Evolutionary conservation across 192 early-diverging fungal genomes (phyloP), one percentile per base, ranked within the genome.

Genomic region (Coemansia sp.): DNA sequence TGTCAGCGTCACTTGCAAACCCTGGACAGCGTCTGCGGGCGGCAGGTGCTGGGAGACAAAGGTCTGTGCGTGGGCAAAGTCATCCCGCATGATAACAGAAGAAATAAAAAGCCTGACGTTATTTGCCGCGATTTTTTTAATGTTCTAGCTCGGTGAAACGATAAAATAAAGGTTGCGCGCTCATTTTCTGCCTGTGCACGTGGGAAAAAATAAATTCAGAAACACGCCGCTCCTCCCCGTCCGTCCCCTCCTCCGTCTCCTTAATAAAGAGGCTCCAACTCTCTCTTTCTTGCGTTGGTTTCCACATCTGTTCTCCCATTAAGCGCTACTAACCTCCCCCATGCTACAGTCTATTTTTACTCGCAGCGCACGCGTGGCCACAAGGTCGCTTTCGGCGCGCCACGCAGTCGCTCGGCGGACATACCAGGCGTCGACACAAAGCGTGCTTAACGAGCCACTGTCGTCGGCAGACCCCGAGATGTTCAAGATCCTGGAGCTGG

Each of bases 401-500:
- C 29, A 32, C 7, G 29, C 7, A n/a, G n/a, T 46, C n/a, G 22
- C 44, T 9, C 44, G n/a, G 65, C 65, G 56, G 50, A 60, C 56
- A 21, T 61, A 61, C 38, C 56, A 57, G 26, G 48, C 60, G 19
- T 65, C 68, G 33, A 40, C 52, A 11, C 50, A 46, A 42, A 76
- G 74, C 60, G 75, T 78, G 38, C 84, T 98, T 53, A 97, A 95
- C 84, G 63, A 83, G 50, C 82, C 84, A 38, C 79, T 98, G 57
- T 74, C 82, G 19, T 79, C 88, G 44, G 84, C 72, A 22, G 97
- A 99, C 73, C 90, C 94, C 7, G 93, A 94, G 68, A 87, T 99
- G 80, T 90, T 83, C 67, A 83, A 93, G 69, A 97, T 99, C 70
- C 91, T 99, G 70, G 91, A 99, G 74, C 83, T 80, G 2, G 97